Evolutionary conservation across 1,284 basidiomycete genomes (phyloP).

Genomic region (Trichosporon sp.): DNA sequence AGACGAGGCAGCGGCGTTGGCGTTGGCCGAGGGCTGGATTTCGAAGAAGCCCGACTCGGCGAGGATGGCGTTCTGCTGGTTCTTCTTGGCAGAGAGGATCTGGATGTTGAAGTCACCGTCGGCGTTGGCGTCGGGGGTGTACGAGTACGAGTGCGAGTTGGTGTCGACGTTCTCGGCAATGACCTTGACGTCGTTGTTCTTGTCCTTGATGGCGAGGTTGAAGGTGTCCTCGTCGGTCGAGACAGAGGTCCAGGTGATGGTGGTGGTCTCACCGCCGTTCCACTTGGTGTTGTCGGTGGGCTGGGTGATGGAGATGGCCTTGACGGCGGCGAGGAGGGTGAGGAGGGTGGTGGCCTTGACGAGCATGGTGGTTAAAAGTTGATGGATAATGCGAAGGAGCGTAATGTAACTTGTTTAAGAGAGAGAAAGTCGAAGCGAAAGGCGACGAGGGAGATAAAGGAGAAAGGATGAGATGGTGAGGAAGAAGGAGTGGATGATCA

Average conservation of each 20-base stretch:
- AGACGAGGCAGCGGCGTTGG: conserved; percentile 16
- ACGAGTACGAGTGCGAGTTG: conserved; percentile 43
- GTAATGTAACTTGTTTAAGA: too few species aligned
- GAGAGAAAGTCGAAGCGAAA: not conserved
- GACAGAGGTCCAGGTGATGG: conserved; percentile 49
- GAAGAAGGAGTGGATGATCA: not conserved
- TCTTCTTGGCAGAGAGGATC: conserved; percentile 33
- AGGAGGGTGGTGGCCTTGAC: conserved; percentile 33
- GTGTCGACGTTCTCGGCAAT: conserved; percentile 41
- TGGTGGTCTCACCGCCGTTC: conserved; percentile 36
- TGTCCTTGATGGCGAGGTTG: conserved; percentile 43
- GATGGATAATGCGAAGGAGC: conserved; percentile 11
- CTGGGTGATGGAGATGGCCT: conserved; percentile 43
- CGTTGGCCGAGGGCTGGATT: conserved; percentile 36
- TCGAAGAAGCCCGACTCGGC: conserved; percentile 50
- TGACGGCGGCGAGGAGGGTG: conserved; percentile 35
- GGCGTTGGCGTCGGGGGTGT: conserved; percentile 38
- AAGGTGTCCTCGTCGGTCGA: conserved; percentile 46
- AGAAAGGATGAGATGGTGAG: not conserved
- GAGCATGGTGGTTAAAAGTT: conserved; percentile 33
- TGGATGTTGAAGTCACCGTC: conserved; percentile 37
- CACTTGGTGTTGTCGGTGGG: conserved; percentile 44
- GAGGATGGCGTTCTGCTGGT: conserved; percentile 40
- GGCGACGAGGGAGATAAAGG: not conserved
- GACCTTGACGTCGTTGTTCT: conserved; percentile 49